Evolutionary conservation across 2,329 filamentous ascomycete genomes (phyloP).

Genomic region (Aspergillus neoniger): DNA sequence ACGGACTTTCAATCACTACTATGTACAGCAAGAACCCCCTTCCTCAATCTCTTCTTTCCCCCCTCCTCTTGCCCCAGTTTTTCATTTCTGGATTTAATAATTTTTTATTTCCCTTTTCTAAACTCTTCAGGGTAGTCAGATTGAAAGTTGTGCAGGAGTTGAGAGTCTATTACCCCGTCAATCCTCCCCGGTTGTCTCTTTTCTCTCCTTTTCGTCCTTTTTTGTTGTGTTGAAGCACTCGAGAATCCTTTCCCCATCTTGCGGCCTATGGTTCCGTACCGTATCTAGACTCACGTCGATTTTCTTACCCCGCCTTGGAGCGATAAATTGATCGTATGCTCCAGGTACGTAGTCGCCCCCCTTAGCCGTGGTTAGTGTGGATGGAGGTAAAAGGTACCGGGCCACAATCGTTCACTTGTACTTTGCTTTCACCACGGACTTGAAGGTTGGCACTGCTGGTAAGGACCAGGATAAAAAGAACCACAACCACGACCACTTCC

Average conservation of each 20-base stretch:
- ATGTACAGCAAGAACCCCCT: too few relatives aligned
- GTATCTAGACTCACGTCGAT: slow-evolving; percentile 21
- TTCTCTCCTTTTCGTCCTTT: too few relatives aligned
- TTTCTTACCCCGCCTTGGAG: slow-evolving; percentile 22
- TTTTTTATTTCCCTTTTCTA: too few relatives aligned
- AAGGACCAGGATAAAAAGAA: slow-evolving; percentile 1
- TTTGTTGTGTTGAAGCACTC: background rate
- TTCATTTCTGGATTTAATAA: background rate
- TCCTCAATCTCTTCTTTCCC: too few relatives aligned
- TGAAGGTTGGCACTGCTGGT: background rate
- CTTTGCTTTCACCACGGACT: background rate
- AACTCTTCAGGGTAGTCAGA: too few relatives aligned
- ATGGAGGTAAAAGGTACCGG: slow-evolving; percentile 7
- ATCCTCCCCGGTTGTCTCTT: too few relatives aligned
- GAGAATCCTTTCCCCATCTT: slow-evolving; percentile 8
- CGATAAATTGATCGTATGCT: slow-evolving; percentile 1
- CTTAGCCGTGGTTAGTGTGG: slow-evolving; percentile 9
- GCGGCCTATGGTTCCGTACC: slow-evolving; percentile 15
- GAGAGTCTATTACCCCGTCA: too few relatives aligned
- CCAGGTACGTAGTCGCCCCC: slow-evolving; percentile 7
- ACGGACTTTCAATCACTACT: too few relatives aligned
- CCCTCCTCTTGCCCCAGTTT: too few relatives aligned
- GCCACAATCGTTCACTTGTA: background rate
- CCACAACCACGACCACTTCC: slow-evolving; percentile 7
- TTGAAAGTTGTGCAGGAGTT: too few relatives aligned